Conservation (phyloP, 352 stramenopile genomes). For the Globisporangium emineosum region DNA sequence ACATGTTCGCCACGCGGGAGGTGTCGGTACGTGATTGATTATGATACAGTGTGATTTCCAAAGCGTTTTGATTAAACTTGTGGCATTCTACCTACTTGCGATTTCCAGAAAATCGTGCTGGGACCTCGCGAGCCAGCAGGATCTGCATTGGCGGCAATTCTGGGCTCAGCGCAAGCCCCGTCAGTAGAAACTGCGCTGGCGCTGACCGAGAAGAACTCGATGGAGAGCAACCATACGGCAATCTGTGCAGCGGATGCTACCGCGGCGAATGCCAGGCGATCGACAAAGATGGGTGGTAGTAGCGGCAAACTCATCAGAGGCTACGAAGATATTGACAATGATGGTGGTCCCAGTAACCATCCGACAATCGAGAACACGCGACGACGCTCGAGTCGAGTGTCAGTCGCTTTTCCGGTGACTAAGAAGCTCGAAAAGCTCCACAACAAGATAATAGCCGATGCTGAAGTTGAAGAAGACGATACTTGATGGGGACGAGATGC, state of each 20-base stretch:
- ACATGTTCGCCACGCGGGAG: conserved; percentile 51
- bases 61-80: not conserved
- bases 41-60: not conserved
- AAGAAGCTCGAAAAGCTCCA: conserved; percentile 4
- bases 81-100: not conserved
- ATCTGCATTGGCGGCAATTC: conserved; percentile 40
- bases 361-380: conserved; percentile 11
- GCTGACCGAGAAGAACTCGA: conserved; percentile 41
- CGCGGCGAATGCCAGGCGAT: not conserved
- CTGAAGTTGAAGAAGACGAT: not conserved
- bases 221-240: conserved; percentile 30
- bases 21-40: conserved; percentile 25
- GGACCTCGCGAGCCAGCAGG: conserved; percentile 50
- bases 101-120: conserved; percentile 47
- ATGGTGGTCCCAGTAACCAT: conserved; percentile 1
- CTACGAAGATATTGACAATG: conserved; percentile 13
- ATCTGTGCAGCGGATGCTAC: conserved; percentile 17
- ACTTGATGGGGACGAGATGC: not conserved
- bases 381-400: conserved; percentile 6
- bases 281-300: conserved; percentile 3
- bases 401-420: not conserved
- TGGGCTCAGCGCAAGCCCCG: conserved; percentile 44
- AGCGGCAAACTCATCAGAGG: not conserved
- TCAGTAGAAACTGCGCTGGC: conserved; percentile 43
- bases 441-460: not conserved